Evolutionary conservation across 495 filamentous ascomycete species (phyloP), one percentile per base, ranked within the genome.

Genomic region (Massariosphaeria phaeospora): DNA sequence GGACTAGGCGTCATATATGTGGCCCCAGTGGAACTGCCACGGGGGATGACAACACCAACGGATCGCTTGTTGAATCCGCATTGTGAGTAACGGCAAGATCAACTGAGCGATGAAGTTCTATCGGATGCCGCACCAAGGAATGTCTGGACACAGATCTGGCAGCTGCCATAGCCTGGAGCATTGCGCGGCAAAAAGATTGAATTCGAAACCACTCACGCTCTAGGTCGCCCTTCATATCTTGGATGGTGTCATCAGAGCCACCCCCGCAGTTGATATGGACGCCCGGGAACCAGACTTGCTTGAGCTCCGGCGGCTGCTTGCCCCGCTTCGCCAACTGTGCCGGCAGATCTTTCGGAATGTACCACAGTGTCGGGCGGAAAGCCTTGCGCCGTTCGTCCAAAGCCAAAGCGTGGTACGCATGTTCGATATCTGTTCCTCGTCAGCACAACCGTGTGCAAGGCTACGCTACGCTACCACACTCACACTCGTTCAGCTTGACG

Each of bases 371-470:
- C 0, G 81, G 81, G 5, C 65, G 48, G 56, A 81, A 83, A 2
- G 77, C 67, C 2, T 66, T 67, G 4, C 80, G 72, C 10, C 68
- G 61, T 59, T 84, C 81, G 41, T 84, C 80, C 2, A 84, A 63
- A 8, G 79, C 74, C 11, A 84, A 58, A 18, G 79, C 80, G 23
- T 84, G 81, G 57, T 76, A 84, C 2, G 82, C 81, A 57, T 83
- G 68, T 40, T 76, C 67, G 48, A 84, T 74, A 43, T 75, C 67
- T 64, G 61, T 5, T 69, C 17, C 36, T 53, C 39, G 29, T 60
- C 10, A 44, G 40, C 15, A 18, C 6, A 5, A 34, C 56, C 30
- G 29, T 33, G 35, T 27, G 15, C 1, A 10, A 23, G 7, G 2
- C 11, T 12, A 7, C 39, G 10, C 11, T 24, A 38, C 3, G 17